These are phyloP conservation scores for Podila minutissima DNA, from an alignment of 192 early-diverging fungal species.

Conservation along the genomic window DNA sequence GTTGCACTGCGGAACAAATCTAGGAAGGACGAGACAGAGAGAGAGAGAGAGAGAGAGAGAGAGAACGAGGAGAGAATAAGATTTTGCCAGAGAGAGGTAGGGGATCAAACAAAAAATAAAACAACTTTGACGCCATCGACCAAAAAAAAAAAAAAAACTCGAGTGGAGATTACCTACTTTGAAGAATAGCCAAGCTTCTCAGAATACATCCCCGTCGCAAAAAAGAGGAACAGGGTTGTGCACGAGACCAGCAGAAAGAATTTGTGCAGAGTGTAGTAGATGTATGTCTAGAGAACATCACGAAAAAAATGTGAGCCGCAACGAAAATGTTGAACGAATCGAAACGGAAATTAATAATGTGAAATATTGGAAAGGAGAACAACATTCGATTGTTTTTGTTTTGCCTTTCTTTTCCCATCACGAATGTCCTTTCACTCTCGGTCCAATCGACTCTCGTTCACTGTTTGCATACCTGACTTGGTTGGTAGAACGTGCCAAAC, in stretches of 20 bases:
- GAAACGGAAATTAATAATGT: not conserved
- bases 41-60: not conserved
- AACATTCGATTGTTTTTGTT: no score
- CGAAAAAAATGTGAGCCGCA: not conserved
- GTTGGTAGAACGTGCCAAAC: conserved; percentile 61
- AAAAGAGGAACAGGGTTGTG: conserved; percentile 60
- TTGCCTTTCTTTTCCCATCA: no score
- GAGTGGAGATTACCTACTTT: conserved; percentile 50
- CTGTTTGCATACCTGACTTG: conserved; percentile 52
- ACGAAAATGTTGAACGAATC: not conserved
- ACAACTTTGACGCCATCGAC: no score
- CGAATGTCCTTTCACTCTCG: no score
- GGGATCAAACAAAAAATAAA: not conserved
- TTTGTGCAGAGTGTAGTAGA: conserved; percentile 49
- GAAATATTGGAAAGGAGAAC: not conserved
- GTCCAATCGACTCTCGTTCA: no score
- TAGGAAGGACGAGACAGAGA: conserved; percentile 16
- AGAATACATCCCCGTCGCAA: conserved; percentile 64
- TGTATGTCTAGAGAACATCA: conserved; percentile 20
- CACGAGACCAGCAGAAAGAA: conserved; percentile 44
- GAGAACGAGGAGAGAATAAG: not conserved
- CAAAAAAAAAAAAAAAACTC: not conserved
- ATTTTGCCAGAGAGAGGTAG: not conserved
- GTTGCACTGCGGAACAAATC: conserved; percentile 70
- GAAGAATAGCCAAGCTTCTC: conserved; percentile 65